Percentiles rank a stretch among this genome's conserved stretches.
phyloP scores from a whole-genome alignment of 2,329 filamentous ascomycete genomes.

The Dichotomopilus funicola region DNA sequence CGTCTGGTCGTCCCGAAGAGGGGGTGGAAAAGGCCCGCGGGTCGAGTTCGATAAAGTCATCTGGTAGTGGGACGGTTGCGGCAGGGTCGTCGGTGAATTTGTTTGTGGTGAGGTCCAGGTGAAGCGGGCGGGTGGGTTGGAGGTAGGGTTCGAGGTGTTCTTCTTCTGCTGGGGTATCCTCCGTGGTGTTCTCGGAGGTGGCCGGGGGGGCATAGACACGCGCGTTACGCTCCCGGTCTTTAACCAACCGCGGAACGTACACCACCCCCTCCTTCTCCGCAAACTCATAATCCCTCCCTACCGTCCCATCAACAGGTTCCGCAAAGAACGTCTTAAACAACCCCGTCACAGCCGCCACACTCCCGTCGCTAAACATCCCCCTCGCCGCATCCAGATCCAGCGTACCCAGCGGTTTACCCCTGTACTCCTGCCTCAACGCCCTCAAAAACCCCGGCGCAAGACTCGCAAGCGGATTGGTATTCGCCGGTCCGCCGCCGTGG shows the following conservation, averaged over 20 bases:
- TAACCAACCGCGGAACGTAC: conserved; percentile 19
- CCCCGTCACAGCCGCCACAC: conserved; percentile 13
- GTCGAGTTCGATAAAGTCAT: conserved; percentile 30
- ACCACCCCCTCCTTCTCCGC: conserved; percentile 16
- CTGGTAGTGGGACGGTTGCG: conserved; percentile 14
- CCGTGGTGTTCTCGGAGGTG: no score
- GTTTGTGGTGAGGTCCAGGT: conserved; percentile 18
- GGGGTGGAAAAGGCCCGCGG: conserved; percentile 32
- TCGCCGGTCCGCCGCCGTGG: conserved; percentile 13
- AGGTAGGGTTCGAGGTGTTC: conserved; percentile 17
- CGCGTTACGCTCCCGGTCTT: conserved; percentile 18
- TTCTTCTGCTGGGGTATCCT: no score
- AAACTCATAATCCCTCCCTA: conserved; percentile 18
- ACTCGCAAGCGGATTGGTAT: conserved; percentile 5
- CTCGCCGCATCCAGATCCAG: conserved; percentile 19
- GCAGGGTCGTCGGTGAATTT: conserved; percentile 20
- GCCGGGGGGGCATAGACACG: conserved; percentile 5
- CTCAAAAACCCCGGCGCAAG: conserved; percentile 20
- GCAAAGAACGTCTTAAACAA: conserved; percentile 16
- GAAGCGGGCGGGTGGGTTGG: conserved; percentile 18
- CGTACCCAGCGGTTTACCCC: conserved; percentile 14
- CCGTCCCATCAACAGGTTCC: not conserved
- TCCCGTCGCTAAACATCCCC: conserved; percentile 9
- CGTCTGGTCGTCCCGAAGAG: conserved; percentile 33
- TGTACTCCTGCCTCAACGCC: conserved; percentile 21